Conservation (phyloP, 2,329 filamentous ascomycete genomes). For the Westerdykella ornata region DNA sequence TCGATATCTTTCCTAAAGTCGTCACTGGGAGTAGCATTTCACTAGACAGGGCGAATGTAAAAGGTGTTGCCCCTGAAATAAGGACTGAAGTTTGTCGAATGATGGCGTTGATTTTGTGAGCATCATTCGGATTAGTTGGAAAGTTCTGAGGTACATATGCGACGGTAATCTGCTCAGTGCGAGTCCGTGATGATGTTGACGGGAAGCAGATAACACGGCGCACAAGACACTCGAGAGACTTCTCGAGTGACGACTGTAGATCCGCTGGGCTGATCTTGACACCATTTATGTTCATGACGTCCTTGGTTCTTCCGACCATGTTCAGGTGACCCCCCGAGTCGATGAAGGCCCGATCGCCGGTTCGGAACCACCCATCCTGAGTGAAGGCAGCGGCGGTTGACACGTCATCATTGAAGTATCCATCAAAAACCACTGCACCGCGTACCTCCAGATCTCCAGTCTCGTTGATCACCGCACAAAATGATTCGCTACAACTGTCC, state of each 20-base stretch:
- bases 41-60: conserved; percentile 22
- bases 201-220: neutral
- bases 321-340: conserved; percentile 17
- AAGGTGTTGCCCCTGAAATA: conserved; percentile 10
- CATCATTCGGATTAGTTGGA: neutral
- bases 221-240: neutral
- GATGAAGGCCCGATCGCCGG: conserved; percentile 18
- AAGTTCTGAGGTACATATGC: conserved; percentile 1
- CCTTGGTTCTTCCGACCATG: conserved; percentile 20
- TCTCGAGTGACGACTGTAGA: conserved; percentile 2
- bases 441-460: conserved; percentile 20
- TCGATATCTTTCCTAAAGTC: conserved; percentile 40
- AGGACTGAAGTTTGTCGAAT: neutral
- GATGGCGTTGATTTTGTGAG: neutral
- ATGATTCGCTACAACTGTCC: too few species aligned
- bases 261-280: conserved; percentile 19
- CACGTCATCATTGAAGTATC: conserved; percentile 29
- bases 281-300: conserved; percentile 24
- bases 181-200: neutral
- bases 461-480: conserved; percentile 6
- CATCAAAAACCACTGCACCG: conserved; percentile 37
- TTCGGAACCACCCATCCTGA: conserved; percentile 19
- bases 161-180: conserved; percentile 4
- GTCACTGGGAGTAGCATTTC: conserved; percentile 27
- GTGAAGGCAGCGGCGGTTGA: conserved; percentile 19